Evolutionary conservation across 2,329 filamentous ascomycete species (phyloP).

Genomic region (Nigrospora osmanthi): DNA sequence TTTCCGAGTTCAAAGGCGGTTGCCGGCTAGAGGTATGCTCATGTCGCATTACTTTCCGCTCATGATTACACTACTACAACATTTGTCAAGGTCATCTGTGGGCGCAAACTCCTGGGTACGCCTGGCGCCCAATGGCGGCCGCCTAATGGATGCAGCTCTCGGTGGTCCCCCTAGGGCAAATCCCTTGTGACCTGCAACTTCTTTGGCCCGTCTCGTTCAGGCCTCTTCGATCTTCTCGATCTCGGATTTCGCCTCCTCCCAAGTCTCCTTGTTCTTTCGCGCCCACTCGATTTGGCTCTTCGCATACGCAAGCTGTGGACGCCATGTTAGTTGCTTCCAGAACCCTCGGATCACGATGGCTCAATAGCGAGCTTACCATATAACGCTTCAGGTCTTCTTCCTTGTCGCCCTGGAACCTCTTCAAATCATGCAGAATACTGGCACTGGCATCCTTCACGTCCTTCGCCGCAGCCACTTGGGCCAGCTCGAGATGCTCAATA

Average conservation of each 20-base stretch:
- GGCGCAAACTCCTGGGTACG: too few species aligned
- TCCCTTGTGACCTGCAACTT: too few species aligned
- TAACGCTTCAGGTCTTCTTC: conserved; percentile 89
- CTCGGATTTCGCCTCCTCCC: conserved; percentile 83
- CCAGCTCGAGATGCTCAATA: conserved; percentile 80
- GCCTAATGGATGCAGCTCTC: too few species aligned
- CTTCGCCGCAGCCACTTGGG: conserved; percentile 76
- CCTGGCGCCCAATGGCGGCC: too few species aligned
- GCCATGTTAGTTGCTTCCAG: conserved; percentile 12
- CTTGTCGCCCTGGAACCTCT: conserved; percentile 90
- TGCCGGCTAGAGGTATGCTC: too few species aligned
- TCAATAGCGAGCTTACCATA: conserved; percentile 62
- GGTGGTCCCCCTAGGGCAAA: too few species aligned
- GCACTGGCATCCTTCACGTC: conserved; percentile 90
- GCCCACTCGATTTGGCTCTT: conserved; percentile 94
- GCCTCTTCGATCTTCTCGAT: conserved; percentile 76
- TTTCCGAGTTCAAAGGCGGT: too few species aligned
- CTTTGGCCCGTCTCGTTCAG: conserved; percentile 16
- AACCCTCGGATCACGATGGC: not conserved
- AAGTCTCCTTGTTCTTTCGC: conserved; percentile 81
- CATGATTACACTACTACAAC: too few species aligned
- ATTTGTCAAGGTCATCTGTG: too few species aligned
- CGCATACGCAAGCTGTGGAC: conserved; percentile 72
- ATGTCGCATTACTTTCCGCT: too few species aligned
- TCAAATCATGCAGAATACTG: conserved; percentile 82